Evolutionary conservation across 2,329 filamentous ascomycete species (phyloP), one percentile per base, ranked within the genome.

Genomic region (Aciculosporium take): DNA sequence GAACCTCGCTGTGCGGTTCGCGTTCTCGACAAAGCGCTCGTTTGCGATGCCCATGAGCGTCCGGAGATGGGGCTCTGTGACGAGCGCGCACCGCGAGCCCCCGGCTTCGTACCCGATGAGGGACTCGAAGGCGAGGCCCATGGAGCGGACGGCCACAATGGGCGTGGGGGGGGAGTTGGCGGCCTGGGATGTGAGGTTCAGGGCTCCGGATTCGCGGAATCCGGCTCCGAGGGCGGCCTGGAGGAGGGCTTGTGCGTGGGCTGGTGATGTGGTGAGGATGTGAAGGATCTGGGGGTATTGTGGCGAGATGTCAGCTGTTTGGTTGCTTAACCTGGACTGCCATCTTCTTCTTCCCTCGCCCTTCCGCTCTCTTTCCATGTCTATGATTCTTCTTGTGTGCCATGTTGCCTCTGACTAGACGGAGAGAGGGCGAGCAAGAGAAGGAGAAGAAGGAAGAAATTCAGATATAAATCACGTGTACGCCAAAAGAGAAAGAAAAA

Each of bases 231-330:
- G 68, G 2, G 84, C 88, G 34, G 83, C 84, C 9, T 78, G 71
- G 12, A 94, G 71, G 15, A 93, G 68, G 7, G 73, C 67, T 49
- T 94, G 82, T 4, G 89, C 86, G 51, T 89, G 76, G 10, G 72
- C 62, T 0, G 79, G 67, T 0, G 84, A 89, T 13, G 86, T 76
- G 5, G 85, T 79, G 52, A 94, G 72, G 33, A 96, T 70, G 51
- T 96, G 89, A 1, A 96, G 74, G 50, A 95, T 94, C 88, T 94
- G 49, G 45, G 45, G n/a, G n/a, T n/a, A n/a, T n/a, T n/a, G n/a
- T n/a, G n/a, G n/a, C n/a, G n/a, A n/a, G n/a, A n/a, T n/a, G n/a
- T n/a, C n/a, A n/a, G n/a, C n/a, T n/a, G n/a, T n/a, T n/a, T n/a
- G n/a, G n/a, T n/a, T n/a, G n/a, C n/a, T n/a, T n/a, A n/a, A n/a